phyloP scores from a whole-genome alignment of 306 rosid genomes.

The Casuarina glauca region DNA sequence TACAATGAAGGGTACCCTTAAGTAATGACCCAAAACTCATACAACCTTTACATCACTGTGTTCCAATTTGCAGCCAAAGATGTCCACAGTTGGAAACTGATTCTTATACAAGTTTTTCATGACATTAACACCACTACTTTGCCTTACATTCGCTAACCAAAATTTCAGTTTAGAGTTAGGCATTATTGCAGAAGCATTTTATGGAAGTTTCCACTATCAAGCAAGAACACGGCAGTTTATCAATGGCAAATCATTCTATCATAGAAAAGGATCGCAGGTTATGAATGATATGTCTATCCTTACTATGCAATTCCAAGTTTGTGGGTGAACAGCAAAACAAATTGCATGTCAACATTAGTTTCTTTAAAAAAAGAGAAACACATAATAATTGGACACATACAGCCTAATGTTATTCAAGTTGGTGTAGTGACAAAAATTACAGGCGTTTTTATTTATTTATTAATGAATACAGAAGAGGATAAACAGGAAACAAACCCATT shows the following conservation, averaged over 20 bases:
- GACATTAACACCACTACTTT: neutral
- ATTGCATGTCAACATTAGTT: neutral
- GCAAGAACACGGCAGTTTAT: neutral
- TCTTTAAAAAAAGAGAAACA: neutral
- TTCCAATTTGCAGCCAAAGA: neutral
- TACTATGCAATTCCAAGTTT: neutral
- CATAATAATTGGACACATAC: constrained; percentile 15
- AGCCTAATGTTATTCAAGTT: neutral
- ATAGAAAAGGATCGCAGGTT: neutral
- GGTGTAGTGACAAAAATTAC: neutral
- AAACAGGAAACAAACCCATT: constrained; percentile 73
- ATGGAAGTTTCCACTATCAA: neutral
- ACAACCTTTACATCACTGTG: neutral
- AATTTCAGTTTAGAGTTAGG: neutral
- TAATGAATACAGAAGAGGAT: constrained; percentile 15
- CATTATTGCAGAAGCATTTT: neutral
- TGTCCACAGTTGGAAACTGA: neutral
- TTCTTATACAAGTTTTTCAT: neutral
- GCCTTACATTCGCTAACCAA: neutral
- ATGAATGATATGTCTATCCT: neutral
- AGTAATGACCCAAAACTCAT: neutral
- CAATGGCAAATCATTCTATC: neutral
- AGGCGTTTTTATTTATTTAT: neutral
- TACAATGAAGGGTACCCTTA: neutral
- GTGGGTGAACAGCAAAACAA: neutral